Evolutionary conservation across 805 yeast species (phyloP), one percentile per base, ranked within the genome.

Genomic region (Ogataea nonfermentans): DNA sequence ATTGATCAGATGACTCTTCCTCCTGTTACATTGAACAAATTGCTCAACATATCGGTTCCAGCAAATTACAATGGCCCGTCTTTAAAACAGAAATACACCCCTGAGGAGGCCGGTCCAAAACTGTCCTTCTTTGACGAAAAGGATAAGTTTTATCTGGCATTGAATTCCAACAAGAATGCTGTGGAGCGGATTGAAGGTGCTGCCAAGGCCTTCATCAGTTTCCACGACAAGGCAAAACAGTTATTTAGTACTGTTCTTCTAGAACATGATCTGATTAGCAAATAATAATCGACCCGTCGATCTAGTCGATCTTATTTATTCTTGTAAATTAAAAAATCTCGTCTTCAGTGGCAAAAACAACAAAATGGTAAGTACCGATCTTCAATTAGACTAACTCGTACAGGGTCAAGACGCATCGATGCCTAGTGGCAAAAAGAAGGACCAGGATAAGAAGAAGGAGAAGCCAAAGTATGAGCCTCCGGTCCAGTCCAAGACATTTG

Each of bases 391-490:
- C 49, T 48, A 48, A 48, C 52, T 29, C 2, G 9, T 22, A 14
- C 29, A 48, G 65, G 65, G 65, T 47, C 65, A 61, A 48, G 62
- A 60, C 48, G 61, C 65, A 32, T 61, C 65, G 13, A 48, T 57
- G 53, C 63, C 64, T 45, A 51, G 57, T 36, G 62, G 54, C 53
- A 59, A 50, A 46, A 61, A 56, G 56, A 63, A 61, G 43, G 57
- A 59, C 31, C 57, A 52, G 36, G 67, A 63, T 37, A 61, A 62
- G 61, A 81, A 81, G 68, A 79, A 81, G 51, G 86, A 85, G 56
- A 90, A 91, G 67, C 98, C 97, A 57, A 91, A 90, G 71, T 93
- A 91, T 65, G 99, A 93, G 66, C 98, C 99, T 24, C 99, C 99
- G 11, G 97, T 91, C 46, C 95, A 91, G 66, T 83, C 96, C 6